phyloP scores from a whole-genome alignment of 139 green algal genomes.

The Parachlorella kessleri region DNA sequence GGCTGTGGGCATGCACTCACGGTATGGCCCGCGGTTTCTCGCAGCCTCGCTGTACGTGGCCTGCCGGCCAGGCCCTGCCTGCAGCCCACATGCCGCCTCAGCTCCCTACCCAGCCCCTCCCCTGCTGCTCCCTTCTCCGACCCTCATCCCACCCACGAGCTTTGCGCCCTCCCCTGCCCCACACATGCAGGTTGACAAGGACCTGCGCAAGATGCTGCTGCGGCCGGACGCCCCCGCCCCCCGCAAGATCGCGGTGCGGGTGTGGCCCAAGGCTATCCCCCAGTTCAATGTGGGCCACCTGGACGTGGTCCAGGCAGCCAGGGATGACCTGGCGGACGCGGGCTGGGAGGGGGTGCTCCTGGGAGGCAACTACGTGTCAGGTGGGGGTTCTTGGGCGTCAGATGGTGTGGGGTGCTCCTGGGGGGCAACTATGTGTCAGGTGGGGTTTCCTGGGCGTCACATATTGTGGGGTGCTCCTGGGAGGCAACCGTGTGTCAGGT shows the following conservation, averaged over 20 bases:
- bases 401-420: constrained; percentile 68
- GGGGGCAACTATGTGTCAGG: constrained; percentile 97
- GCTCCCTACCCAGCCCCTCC: neutral
- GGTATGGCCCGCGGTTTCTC: no score
- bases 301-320: constrained; percentile 57
- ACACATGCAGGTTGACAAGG: constrained; percentile 83
- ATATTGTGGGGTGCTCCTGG: constrained; percentile 73
- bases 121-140: neutral
- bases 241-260: constrained; percentile 81
- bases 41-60: no score
- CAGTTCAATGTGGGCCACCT: constrained; percentile 98
- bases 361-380: constrained; percentile 97
- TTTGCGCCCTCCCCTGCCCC: neutral
- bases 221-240: constrained; percentile 82
- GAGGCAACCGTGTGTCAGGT: constrained; percentile 96
- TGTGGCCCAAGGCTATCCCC: constrained; percentile 96
- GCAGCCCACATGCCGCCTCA: neutral
- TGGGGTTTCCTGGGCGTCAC: neutral
- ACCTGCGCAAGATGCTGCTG: constrained; percentile 94
- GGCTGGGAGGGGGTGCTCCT: constrained; percentile 86
- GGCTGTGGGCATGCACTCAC: no score
- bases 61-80: no score
- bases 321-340: constrained; percentile 54
- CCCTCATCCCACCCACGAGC: neutral
- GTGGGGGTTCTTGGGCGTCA: constrained; percentile 1